Percentiles rank a stretch among this genome's conserved stretches.
These are phyloP conservation scores for Penicillium expansum DNA, from an alignment of 2,329 filamentous ascomycete genomes.

Conservation along the genomic window DNA sequence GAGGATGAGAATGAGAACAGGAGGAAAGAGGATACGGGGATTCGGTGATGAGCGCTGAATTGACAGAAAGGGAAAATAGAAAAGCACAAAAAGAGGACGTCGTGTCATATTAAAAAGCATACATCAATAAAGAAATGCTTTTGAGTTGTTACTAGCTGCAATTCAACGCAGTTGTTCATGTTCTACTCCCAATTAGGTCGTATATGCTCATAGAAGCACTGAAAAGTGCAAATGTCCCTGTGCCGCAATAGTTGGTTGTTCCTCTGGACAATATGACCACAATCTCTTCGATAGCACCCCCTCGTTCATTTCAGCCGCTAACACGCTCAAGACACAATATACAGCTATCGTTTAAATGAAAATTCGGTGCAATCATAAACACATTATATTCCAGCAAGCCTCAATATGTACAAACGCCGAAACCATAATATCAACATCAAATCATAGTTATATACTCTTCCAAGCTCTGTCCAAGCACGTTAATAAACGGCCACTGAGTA, in stretches of 20 bases:
- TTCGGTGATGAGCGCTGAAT: not conserved
- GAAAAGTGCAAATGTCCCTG: no score
- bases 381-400: not conserved
- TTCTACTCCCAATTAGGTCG: no score
- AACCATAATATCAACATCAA: conserved; percentile 7
- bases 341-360: no score
- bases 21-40: not conserved
- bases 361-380: not conserved
- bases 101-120: not conserved
- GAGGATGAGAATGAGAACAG: not conserved
- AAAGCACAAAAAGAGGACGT: not conserved
- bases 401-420: not conserved
- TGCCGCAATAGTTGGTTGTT: no score
- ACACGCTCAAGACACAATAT: no score
- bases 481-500: conserved; percentile 37
- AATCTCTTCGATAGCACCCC: no score
- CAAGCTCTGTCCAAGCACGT: conserved; percentile 32
- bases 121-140: no score
- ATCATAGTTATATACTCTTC: conserved; percentile 31
- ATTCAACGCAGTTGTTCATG: no score
- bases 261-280: no score
- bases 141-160: no score
- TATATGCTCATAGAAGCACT: no score
- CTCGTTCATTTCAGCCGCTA: no score
- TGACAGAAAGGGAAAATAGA: not conserved